Percentiles rank a stretch among this genome's conserved stretches.
phyloP scores from a whole-genome alignment of 2,329 filamentous ascomycete species.

The Xylaria sp. region DNA sequence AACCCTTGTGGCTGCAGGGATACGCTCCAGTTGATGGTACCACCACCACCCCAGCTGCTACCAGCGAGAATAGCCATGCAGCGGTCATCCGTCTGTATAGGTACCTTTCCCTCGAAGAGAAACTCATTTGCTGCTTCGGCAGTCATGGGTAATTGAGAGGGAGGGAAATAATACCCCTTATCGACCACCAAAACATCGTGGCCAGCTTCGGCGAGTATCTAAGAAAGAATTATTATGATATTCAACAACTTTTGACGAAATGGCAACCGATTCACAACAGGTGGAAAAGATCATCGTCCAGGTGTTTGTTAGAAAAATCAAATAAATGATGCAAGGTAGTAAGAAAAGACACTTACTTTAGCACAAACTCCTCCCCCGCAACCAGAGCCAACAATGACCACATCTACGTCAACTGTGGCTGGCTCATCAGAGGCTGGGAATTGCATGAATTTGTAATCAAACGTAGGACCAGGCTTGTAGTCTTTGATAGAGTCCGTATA shows the following conservation, averaged over 20 bases:
- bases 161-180: constrained; percentile 72
- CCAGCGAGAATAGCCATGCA: constrained; percentile 67
- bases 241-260: no score
- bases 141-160: constrained; percentile 72
- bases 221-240: constrained; percentile 42
- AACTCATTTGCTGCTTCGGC: constrained; percentile 62
- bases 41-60: constrained; percentile 76
- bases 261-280: no score
- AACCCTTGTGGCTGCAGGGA: constrained; percentile 65
- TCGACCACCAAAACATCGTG: constrained; percentile 73
- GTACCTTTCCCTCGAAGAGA: constrained; percentile 69
- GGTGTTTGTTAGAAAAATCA: no score
- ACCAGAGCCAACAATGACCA: constrained; percentile 76
- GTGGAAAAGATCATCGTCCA: no score
- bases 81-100: constrained; percentile 59
- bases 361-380: constrained; percentile 76
- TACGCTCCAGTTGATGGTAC: constrained; percentile 75
- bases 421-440: constrained; percentile 57
- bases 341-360: constrained; percentile 59
- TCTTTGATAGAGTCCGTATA: constrained; percentile 65
- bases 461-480: constrained; percentile 62
- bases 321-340: no score
- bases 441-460: constrained; percentile 71
- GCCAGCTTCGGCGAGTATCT: constrained; percentile 60
- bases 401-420: constrained; percentile 77